A percentile compares a stretch with the other conserved stretches of the same genome.
Conservation (phyloP, 495 filamentous ascomycete genomes). For the Trichoderma gamsii region DNA sequence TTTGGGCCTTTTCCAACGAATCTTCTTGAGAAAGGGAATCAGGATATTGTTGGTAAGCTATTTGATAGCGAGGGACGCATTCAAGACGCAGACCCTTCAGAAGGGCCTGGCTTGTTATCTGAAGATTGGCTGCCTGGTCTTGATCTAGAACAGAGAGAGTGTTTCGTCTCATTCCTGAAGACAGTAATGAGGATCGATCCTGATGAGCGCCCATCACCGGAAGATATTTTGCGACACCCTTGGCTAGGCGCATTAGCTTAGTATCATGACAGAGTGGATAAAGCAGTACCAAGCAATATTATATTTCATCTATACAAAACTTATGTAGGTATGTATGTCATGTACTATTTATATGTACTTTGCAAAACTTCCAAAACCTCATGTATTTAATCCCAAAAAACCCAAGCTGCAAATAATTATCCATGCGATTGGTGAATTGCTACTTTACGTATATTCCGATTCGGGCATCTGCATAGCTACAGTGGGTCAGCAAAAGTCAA, state of each 20-base stretch:
- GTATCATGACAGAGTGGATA: not conserved
- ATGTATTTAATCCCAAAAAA: too few relatives aligned
- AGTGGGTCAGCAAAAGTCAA: too few relatives aligned
- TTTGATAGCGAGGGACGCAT: not conserved
- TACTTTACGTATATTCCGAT: too few relatives aligned
- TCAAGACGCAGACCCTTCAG: not conserved
- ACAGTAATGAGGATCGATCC: not conserved
- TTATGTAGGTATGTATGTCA: too few relatives aligned
- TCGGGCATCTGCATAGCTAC: too few relatives aligned
- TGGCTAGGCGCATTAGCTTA: not conserved
- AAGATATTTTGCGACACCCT: not conserved
- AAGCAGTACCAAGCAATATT: too few relatives aligned
- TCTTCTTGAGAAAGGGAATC: not conserved
- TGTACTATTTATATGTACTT: too few relatives aligned
- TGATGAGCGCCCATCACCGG: not conserved
- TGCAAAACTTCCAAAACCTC: too few relatives aligned
- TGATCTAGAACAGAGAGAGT: not conserved
- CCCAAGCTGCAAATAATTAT: too few relatives aligned
- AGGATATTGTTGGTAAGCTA: not conserved
- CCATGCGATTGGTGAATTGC: too few relatives aligned
- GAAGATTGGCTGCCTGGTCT: not conserved
- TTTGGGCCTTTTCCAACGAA: not conserved
- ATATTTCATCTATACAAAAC: too few relatives aligned
- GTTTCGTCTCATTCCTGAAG: not conserved
- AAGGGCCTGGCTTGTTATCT: not conserved